Evolutionary conservation across 176 grass and related monocot species (phyloP), one percentile per base, ranked within the genome.

Genomic region (Avena sativa): DNA sequence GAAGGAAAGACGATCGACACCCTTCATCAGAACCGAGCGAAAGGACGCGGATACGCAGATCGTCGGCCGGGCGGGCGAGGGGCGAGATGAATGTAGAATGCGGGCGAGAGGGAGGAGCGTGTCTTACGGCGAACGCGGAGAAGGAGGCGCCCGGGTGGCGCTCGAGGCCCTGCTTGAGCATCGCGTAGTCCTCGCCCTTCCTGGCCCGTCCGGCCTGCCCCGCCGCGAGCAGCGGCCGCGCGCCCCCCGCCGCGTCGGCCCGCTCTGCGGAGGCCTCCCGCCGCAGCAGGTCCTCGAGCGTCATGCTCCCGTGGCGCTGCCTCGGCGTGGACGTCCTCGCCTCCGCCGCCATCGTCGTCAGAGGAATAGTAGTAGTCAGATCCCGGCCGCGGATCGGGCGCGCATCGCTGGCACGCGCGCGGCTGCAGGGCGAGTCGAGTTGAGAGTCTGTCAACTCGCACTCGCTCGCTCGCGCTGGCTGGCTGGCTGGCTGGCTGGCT

Each of bases 171-270:
- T 59, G 83, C 93, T 93, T 88, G 86, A 97, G 83, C 28, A 97
- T 79, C 32, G 91, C 91, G 62, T 90, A 79, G 87, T 97, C 95
- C 89, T 95, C 95, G 4, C 95, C 95, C 82, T 97, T 97, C 92
- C 94, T 97, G 15, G 92, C 91, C 53, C 91, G 89, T 0, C 72
- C 59, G 2, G 90, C 90, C 90, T 91, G 90, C 12, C 70, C 85
- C 61, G 78, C 81, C 0, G 61, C 90, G 44, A 91, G 77, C 1
- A 32, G 20, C 10, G 83, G 79, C 61, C 46, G 38, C 17, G 20
- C 63, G 14, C 6, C 82, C 57, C 4, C 72, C 56, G 56, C 38
- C 57, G 46, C 80, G 9, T 21, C 49, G 20, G 9, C 60, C 20
- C 74, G 77, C 91, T 89, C 87, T 47, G 78, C 85, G 16, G 88